Conservation (phyloP, 495 filamentous ascomycete genomes). For the Penicillium subrubescens region DNA sequence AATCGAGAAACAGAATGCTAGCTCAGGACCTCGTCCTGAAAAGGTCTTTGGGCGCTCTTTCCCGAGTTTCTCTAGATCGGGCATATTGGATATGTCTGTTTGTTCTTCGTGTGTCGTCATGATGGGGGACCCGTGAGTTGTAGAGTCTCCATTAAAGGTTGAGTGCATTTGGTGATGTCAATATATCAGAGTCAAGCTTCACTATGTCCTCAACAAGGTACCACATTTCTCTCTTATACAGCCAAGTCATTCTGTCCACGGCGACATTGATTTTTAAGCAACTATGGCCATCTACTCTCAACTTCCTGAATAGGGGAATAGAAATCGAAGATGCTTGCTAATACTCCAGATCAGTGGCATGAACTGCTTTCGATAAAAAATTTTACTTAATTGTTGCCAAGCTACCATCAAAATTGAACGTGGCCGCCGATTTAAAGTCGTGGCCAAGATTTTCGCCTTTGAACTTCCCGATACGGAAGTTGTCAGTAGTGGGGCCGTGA, state of each 20-base stretch:
- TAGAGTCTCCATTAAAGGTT: background rate
- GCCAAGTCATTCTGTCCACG: background rate
- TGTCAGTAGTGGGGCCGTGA: slow-evolving; percentile 23
- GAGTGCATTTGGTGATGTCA: background rate
- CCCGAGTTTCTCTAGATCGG: slow-evolving; percentile 64
- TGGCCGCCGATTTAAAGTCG: slow-evolving; percentile 2
- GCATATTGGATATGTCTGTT: slow-evolving; percentile 4
- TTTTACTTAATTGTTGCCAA: background rate
- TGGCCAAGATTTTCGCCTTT: slow-evolving; percentile 18
- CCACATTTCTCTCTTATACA: background rate
- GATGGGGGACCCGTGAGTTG: background rate
- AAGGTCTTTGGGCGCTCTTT: slow-evolving; percentile 72
- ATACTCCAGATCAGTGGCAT: background rate
- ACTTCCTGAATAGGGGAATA: slow-evolving; percentile 8
- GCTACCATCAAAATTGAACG: background rate
- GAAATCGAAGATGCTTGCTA: slow-evolving; percentile 8
- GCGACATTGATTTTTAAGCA: slow-evolving; percentile 2
- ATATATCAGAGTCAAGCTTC: background rate
- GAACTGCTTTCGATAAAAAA: background rate
- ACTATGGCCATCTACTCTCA: slow-evolving; percentile 2
- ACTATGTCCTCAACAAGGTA: background rate
- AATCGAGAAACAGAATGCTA: slow-evolving; percentile 72
- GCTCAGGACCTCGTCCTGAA: slow-evolving; percentile 58
- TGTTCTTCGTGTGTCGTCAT: slow-evolving; percentile 3
- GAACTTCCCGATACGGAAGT: slow-evolving; percentile 26